Evolutionary conservation across 1,139 yeast genomes (phyloP), one percentile per base, ranked within the genome.

Genomic region (Sugiyamaella novakii): DNA sequence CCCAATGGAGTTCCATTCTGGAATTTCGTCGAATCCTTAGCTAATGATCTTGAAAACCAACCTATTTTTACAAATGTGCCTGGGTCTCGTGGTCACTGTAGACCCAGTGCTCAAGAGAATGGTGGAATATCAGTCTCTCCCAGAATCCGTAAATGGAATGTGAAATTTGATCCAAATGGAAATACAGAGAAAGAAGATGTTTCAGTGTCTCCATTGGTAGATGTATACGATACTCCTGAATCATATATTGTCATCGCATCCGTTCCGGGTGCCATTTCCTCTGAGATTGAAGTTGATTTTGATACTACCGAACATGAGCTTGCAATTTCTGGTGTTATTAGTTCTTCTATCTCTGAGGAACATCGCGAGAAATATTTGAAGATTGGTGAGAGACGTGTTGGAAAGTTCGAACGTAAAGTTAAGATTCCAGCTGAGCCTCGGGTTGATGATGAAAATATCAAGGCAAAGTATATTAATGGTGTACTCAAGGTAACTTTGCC

Each of bases 171-270:
- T 17, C 36, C 33, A n/a, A 29, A 29, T 40, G 40, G 39, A 10
- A 14, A 21, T n/a, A 56, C 65, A 33, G 65, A 68, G n/a, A 62
- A 70, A 38, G 57, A 69, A 24, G 65, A 67, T 15, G 52, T 71
- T 38, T 80, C 80, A 54, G 77, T 76, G 50, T 71, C 81, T 5
- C 83, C 84, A n/a, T 75, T 78, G 46, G 66, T 78, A 6, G 81
- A 79, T 55, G 73, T 79, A 14, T 78, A 78, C 55, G 81, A 79
- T 50, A 66, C 71, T 34, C 69, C 71, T 3, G 68, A 68, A 7
- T 64, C 69, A 14, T 79, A 77, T 55, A 59, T 70, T 14, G 72
- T 78, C 11, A 74, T 74, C 2, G 63, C 78, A 6, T 74, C 82
- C 3, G 64, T 80, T 12, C 79, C 84, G 5, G 84, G 84, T 41